Evolutionary conservation across 805 yeast genomes (phyloP).

Genomic region (Huiozyma naganishii): DNA sequence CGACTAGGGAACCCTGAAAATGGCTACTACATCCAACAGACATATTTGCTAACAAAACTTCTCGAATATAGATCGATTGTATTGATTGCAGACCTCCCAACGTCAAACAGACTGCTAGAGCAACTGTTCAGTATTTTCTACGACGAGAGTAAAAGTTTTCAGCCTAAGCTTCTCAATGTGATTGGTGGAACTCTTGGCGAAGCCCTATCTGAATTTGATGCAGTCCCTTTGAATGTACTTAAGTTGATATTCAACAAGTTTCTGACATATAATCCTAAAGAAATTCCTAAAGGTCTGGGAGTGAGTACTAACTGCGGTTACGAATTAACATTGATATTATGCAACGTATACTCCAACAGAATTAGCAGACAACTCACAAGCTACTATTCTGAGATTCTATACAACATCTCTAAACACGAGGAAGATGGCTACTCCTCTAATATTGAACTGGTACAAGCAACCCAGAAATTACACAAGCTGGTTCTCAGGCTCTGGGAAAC

Average conservation of each 20-base stretch:
- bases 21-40: constrained; percentile 52
- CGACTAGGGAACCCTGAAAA: constrained; percentile 44
- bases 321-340: constrained; percentile 52
- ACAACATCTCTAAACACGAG: constrained; percentile 32
- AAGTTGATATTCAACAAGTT: constrained; percentile 58
- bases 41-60: constrained; percentile 53
- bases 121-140: constrained; percentile 53
- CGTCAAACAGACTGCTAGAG: constrained; percentile 43
- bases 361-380: constrained; percentile 69
- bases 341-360: constrained; percentile 60
- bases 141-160: constrained; percentile 35
- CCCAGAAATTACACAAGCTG: constrained; percentile 52
- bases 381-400: constrained; percentile 65
- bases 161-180: constrained; percentile 45
- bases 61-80: constrained; percentile 70
- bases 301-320: constrained; percentile 43
- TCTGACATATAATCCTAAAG: constrained; percentile 27
- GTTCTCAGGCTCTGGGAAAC: constrained; percentile 63
- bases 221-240: constrained; percentile 49
- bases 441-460: constrained; percentile 25
- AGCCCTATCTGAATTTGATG: constrained; percentile 58
- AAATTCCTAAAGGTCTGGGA: constrained; percentile 22
- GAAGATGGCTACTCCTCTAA: constrained; percentile 13
- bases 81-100: constrained; percentile 63
- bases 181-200: constrained; percentile 66